Percentiles rank a stretch among this genome's conserved stretches.
Evolutionary conservation across 192 early-diverging fungal genomes (phyloP).

Genomic region (Coemansia sp.): DNA sequence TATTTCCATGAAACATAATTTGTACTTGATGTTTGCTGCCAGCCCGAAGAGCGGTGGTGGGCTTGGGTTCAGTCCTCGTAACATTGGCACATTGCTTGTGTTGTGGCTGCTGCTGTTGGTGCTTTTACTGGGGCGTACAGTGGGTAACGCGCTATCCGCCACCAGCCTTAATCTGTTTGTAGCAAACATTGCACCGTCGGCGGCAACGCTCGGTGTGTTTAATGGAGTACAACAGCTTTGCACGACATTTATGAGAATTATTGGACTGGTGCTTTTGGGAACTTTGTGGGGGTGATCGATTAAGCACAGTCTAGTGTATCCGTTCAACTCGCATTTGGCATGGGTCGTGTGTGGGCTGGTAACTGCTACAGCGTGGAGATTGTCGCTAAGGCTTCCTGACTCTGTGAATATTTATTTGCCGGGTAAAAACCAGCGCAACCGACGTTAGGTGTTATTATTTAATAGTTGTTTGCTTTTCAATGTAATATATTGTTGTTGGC

Average conservation of each 20-base stretch:
- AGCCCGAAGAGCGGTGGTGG: slow-evolving; percentile 46
- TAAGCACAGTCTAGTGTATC: slow-evolving; percentile 31
- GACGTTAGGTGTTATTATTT: too few relatives aligned
- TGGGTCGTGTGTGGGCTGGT: slow-evolving; percentile 26
- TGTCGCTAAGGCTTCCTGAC: slow-evolving; percentile 19
- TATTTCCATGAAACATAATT: slow-evolving; percentile 19
- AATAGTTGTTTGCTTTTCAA: too few relatives aligned
- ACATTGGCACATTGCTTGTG: slow-evolving; percentile 56
- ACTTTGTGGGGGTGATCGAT: slow-evolving; percentile 38
- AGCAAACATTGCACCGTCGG: slow-evolving; percentile 34
- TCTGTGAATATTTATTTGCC: slow-evolving; percentile 38
- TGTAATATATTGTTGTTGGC: too few relatives aligned
- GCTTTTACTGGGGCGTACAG: slow-evolving; percentile 17
- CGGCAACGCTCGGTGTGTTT: slow-evolving; percentile 29
- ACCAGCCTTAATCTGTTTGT: slow-evolving; percentile 44
- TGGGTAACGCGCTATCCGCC: slow-evolving; percentile 21
- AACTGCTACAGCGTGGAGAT: not conserved
- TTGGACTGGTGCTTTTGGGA: slow-evolving; percentile 28
- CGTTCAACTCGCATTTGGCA: slow-evolving; percentile 38
- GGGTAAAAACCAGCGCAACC: not conserved
- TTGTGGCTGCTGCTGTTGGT: slow-evolving; percentile 30
- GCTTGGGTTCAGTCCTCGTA: slow-evolving; percentile 51
- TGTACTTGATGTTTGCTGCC: slow-evolving; percentile 51
- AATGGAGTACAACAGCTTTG: slow-evolving; percentile 44
- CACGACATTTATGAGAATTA: slow-evolving; percentile 13